phyloP scores from a whole-genome alignment of 441 rosid species.

The Lepidium campestre region DNA sequence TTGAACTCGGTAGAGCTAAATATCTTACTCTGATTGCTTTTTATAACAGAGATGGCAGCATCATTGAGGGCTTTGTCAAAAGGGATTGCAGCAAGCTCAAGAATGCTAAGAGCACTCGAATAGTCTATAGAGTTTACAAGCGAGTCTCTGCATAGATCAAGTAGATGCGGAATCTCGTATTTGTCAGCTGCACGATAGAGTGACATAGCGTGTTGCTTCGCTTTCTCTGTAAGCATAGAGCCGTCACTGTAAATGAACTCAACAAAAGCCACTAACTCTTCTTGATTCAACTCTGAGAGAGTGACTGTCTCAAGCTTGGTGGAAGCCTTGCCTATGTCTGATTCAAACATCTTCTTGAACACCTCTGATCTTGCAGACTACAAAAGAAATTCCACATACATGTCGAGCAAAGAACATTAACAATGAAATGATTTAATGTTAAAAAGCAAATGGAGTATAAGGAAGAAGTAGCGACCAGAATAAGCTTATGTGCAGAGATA shows the following conservation, averaged over 20 bases:
- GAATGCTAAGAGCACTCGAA: slow-evolving; percentile 35
- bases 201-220: slow-evolving; percentile 35
- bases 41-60: slow-evolving; percentile 29
- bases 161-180: slow-evolving; percentile 47
- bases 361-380: slow-evolving; percentile 69
- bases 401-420: neutral
- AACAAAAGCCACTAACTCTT: slow-evolving; percentile 50
- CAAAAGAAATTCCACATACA: neutral
- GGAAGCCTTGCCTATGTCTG: slow-evolving; percentile 43
- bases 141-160: slow-evolving; percentile 34
- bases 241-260: slow-evolving; percentile 56
- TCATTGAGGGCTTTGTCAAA: slow-evolving; percentile 31
- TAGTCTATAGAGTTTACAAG: slow-evolving; percentile 32
- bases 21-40: slow-evolving; percentile 29
- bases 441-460: neutral
- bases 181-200: slow-evolving; percentile 51
- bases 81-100: slow-evolving; percentile 44
- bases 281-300: slow-evolving; percentile 39
- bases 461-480: neutral
- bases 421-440: neutral
- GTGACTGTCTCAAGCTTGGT: slow-evolving; percentile 33
- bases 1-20: slow-evolving; percentile 37
- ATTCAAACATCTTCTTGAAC: slow-evolving; percentile 50
- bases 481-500: too few species aligned
- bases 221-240: slow-evolving; percentile 17